Percentiles rank a stretch among this genome's conserved stretches.
phyloP scores from a whole-genome alignment of 1,284 basidiomycete species.

The Rhodotorula sp. region DNA sequence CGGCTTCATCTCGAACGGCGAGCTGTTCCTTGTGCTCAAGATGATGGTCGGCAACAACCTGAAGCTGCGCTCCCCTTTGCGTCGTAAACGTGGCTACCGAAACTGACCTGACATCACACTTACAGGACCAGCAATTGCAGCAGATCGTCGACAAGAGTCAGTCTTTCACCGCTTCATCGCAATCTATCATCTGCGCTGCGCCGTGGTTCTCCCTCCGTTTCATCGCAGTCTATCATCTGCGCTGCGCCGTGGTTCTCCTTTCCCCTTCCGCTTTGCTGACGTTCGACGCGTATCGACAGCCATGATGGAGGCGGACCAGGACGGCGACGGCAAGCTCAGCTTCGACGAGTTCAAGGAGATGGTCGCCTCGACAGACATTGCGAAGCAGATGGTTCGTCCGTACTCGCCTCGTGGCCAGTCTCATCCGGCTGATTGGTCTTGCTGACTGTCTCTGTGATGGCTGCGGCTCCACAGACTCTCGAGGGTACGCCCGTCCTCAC shows the following conservation, averaged over 20 bases:
- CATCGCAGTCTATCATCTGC: too few species aligned
- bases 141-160: slow-evolving; percentile 96
- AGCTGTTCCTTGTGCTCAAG: slow-evolving; percentile 96
- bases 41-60: slow-evolving; percentile 99
- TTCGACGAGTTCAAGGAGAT: slow-evolving; percentile 96
- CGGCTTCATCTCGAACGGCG: slow-evolving; percentile 97
- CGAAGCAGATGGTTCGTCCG: slow-evolving; percentile 76
- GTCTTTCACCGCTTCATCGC: neutral
- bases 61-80: slow-evolving; percentile 60
- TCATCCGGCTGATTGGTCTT: too few species aligned
- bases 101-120: too few species aligned
- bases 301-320: slow-evolving; percentile 98
- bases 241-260: neutral
- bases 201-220: neutral
- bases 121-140: slow-evolving; percentile 92
- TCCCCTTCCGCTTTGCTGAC: too few species aligned
- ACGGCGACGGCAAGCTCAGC: slow-evolving; percentile 93
- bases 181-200: too few species aligned
- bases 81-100: too few species aligned
- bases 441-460: neutral
- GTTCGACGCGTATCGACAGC: slow-evolving; percentile 46
- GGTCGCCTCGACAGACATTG: slow-evolving; percentile 96
- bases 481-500: slow-evolving; percentile 1
- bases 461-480: slow-evolving; percentile 8
- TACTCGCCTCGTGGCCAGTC: neutral